Conservation (phyloP, 2,329 filamentous ascomycete species). For the Hymenoscyphus fraxineus region DNA sequence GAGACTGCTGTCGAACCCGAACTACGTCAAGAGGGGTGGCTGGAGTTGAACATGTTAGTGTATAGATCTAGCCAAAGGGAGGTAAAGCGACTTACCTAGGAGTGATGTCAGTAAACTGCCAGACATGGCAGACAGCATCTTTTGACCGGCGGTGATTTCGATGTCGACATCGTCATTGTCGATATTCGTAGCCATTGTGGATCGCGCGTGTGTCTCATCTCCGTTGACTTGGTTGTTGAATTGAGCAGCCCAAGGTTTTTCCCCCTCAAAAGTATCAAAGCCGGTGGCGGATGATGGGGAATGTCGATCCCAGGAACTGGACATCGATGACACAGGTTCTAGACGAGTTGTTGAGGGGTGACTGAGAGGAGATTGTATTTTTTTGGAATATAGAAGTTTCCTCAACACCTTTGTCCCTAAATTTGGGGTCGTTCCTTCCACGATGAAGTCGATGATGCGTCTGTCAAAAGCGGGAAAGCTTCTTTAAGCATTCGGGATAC, state of each 20-base stretch:
- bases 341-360: background rate
- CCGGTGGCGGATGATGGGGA: constrained; percentile 23
- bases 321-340: constrained; percentile 19
- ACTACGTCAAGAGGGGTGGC: constrained; percentile 97
- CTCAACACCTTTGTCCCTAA: background rate
- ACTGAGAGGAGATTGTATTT: background rate
- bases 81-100: constrained; percentile 57
- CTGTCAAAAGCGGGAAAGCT: background rate
- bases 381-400: background rate
- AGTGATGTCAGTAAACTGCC: constrained; percentile 88
- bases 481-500: background rate
- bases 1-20: constrained; percentile 88
- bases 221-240: constrained; percentile 32
- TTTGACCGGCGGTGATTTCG: constrained; percentile 78
- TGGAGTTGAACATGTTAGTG: constrained; percentile 36
- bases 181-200: constrained; percentile 30
- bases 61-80: constrained; percentile 7
- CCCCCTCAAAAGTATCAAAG: constrained; percentile 14
- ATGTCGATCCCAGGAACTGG: constrained; percentile 24
- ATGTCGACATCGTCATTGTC: constrained; percentile 41
- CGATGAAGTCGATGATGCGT: background rate
- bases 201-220: constrained; percentile 25
- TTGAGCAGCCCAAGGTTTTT: constrained; percentile 18
- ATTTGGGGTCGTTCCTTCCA: background rate
- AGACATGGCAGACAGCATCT: constrained; percentile 90